Percentiles rank a stretch among this genome's conserved stretches.
Conservation (phyloP, 1,139 yeast genomes). For the Fermentozyma sake region DNA sequence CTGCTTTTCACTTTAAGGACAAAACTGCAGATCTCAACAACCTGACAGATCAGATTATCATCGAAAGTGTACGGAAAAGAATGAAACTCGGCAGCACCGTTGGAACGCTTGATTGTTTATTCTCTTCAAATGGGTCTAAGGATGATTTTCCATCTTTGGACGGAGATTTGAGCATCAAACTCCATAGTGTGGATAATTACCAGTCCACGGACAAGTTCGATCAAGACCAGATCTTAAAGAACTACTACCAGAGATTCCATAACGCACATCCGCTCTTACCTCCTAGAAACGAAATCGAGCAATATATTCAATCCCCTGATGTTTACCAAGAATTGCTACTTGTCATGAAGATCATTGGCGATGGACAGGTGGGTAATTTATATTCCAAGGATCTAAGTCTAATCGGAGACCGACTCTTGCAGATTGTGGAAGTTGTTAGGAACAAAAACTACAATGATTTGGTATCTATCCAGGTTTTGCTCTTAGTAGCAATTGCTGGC, state of each 20-base stretch:
- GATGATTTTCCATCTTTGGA: conserved; percentile 2
- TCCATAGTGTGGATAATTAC: conserved; percentile 3
- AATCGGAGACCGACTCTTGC: conserved; percentile 29
- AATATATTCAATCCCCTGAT: conserved; percentile 25
- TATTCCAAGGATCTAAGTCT: conserved; percentile 28
- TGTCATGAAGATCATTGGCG: conserved; percentile 43
- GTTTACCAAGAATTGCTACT: conserved; percentile 35
- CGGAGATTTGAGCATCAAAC: conserved; percentile 4
- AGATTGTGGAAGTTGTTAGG: conserved; percentile 29
- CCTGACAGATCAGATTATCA: conserved; percentile 3
- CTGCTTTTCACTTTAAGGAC: conserved; percentile 1
- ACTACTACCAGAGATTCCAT: conserved; percentile 37
- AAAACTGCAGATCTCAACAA: conserved; percentile 1
- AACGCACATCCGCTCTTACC: conserved; percentile 44
- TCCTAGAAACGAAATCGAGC: conserved; percentile 23
- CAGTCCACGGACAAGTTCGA: conserved; percentile 6
- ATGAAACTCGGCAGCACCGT: conserved; percentile 8
- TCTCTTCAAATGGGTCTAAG: conserved; percentile 3
- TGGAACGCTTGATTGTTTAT: conserved; percentile 6
- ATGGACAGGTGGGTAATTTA: conserved; percentile 36
- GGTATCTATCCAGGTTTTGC: conserved; percentile 35
- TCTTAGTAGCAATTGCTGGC: conserved; percentile 35
- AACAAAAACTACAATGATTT: conserved; percentile 14
- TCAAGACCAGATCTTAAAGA: conserved; percentile 20
- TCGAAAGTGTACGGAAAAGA: conserved; percentile 6